phyloP scores from a whole-genome alignment of 768 basidiomycete species.

The Suillus sp. region DNA sequence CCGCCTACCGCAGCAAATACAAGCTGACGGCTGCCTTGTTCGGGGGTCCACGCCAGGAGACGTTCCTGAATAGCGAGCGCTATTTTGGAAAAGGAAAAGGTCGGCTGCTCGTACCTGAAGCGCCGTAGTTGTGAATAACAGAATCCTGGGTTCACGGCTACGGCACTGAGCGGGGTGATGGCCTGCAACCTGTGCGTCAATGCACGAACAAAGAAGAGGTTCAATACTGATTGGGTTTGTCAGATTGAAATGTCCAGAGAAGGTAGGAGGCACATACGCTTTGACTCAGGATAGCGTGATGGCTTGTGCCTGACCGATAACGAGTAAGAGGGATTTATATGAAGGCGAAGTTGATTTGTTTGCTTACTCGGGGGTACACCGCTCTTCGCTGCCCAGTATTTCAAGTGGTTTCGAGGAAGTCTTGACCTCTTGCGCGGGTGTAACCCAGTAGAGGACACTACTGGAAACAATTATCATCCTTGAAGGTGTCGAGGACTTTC shows the following conservation, averaged over 20 bases:
- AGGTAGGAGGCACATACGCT: conserved; percentile 23
- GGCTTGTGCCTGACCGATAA: conserved; percentile 18
- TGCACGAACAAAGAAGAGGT: conserved; percentile 33
- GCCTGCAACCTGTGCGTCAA: conserved; percentile 26
- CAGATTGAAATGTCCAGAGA: neutral
- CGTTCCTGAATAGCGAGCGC: conserved; percentile 13
- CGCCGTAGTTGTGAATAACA: conserved; percentile 31
- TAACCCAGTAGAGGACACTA: conserved; percentile 24
- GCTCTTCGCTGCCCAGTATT: conserved; percentile 26
- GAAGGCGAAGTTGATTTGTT: neutral
- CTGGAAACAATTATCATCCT: conserved; percentile 38
- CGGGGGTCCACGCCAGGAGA: conserved; percentile 22
- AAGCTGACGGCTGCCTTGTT: conserved; percentile 39
- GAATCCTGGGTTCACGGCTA: conserved; percentile 33
- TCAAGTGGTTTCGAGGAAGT: conserved; percentile 25
- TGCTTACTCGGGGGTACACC: conserved; percentile 24
- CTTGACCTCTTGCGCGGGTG: conserved; percentile 24
- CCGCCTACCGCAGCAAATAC: conserved; percentile 33
- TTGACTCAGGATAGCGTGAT: conserved; percentile 27
- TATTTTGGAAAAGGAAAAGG: neutral
- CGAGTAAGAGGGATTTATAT: neutral
- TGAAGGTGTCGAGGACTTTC: conserved; percentile 22
- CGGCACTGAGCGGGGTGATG: conserved; percentile 26
- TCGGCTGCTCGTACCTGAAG: neutral
- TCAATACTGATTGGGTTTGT: conserved; percentile 25